Percentiles rank a stretch among this genome's conserved stretches.
Evolutionary conservation across 169 alveolate genomes (phyloP).

Genomic region (Besnoitia besnoiti): DNA sequence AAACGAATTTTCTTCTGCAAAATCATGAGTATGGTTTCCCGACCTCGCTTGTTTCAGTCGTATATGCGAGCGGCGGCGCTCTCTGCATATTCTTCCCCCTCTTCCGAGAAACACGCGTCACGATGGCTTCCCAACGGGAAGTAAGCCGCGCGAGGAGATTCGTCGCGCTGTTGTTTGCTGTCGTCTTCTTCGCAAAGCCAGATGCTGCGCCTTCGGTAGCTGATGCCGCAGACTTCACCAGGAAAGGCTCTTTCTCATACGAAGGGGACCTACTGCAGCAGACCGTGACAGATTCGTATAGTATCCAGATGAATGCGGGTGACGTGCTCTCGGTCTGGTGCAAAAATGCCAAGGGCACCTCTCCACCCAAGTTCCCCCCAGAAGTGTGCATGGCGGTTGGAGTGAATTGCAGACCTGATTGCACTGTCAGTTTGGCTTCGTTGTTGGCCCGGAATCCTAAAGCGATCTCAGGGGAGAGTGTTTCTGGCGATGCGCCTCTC

Average conservation of each 20-base stretch:
- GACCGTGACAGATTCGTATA: background rate
- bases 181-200: background rate
- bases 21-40: background rate
- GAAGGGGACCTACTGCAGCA: background rate
- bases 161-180: background rate
- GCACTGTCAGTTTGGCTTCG: background rate
- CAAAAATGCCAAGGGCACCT: background rate
- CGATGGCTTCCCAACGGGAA: background rate
- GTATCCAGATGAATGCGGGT: background rate
- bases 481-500: background rate
- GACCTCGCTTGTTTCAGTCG: background rate
- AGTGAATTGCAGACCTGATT: background rate
- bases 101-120: background rate
- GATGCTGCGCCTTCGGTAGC: background rate
- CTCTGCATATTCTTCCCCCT: background rate
- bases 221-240: background rate
- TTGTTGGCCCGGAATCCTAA: background rate
- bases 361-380: background rate
- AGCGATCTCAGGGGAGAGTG: background rate
- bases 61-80: background rate
- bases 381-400: background rate
- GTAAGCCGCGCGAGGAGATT: background rate
- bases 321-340: constrained; percentile 5
- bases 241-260: background rate
- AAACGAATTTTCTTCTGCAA: background rate